Evolutionary conservation across 352 stramenopile genomes (phyloP), one percentile per base, ranked within the genome.

Genomic region (Phytophthora sojae): DNA sequence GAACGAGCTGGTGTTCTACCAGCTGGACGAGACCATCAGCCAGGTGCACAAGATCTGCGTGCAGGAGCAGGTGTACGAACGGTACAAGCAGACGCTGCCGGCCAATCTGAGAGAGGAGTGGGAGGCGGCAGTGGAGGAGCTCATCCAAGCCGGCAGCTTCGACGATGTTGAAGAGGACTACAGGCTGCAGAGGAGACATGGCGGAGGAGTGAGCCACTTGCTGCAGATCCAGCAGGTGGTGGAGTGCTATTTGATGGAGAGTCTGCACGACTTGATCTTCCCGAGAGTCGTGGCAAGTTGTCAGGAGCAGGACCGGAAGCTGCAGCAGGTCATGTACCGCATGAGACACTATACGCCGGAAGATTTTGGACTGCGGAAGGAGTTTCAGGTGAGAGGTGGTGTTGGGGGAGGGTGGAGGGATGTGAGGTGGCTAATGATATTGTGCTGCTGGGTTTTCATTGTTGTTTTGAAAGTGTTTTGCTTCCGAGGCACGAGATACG

Each of bases 161-260:
- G 75, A 89, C 17, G 78, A 87, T 25, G 54, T 74, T 4, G 61
- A 77, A 32, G 70, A 81, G 57, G 62, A 61, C 25, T 54, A 68
- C 49, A 71, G 52, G 53, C 51, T 61, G 37, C 65, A 45, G 42
- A 70, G 51, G 66, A 57, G 58, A 35, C 58, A 76, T 7, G 62
- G 60, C 8, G 67, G 72, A 23, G 65, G 64, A 50, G 60, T 66
- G 15, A 68, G 57, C 50, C 83, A 92, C 53, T 56, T 87, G 42
- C 61, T 95, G 26, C 84, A 88, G 70, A 91, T 93, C 54, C 81
- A 92, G 30, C 88, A 95, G 14, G 85, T 93, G 3, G 83, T 93
- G 45, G 88, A 95, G 79, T 93, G 84, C 67, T 95, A 92, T 64
- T 66, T 95, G 58, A 90, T 93, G 78, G 85, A 93, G 65, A 71